Conservation (phyloP, 2,329 filamentous ascomycete genomes). For the Pseudogymnoascus sp. region DNA sequence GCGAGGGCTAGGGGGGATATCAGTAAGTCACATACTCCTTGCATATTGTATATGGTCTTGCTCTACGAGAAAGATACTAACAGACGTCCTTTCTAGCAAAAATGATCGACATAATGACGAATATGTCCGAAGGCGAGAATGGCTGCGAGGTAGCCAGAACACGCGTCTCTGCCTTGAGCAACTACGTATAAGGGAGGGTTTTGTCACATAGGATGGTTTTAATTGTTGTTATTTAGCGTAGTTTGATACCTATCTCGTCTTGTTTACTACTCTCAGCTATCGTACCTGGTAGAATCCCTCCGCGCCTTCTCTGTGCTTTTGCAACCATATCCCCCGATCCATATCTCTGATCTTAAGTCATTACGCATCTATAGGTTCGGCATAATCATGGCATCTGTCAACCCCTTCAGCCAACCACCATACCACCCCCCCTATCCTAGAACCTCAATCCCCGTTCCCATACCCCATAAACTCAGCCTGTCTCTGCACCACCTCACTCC, state of each 20-base stretch:
- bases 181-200: conserved; percentile 29
- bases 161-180: conserved; percentile 49
- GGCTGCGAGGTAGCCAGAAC: conserved; percentile 53
- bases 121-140: conserved; percentile 47
- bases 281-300: neutral
- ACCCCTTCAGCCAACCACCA: neutral
- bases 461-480: neutral
- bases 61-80: neutral
- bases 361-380: neutral
- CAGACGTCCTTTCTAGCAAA: conserved; percentile 34
- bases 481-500: neutral
- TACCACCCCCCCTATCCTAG: neutral
- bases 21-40: conserved; percentile 36
- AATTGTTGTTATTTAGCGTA: conserved; percentile 11
- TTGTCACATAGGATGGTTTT: neutral
- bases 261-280: neutral
- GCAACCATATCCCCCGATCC: neutral
- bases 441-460: neutral
- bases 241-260: conserved; percentile 10
- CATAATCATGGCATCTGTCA: neutral
- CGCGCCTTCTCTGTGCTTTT: neutral
- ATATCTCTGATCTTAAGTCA: neutral
- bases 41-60: neutral
- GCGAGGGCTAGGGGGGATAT: conserved; percentile 54
- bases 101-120: conserved; percentile 57